Conservation (phyloP, 257 asterid species). For the Penstemon davidsonii region DNA sequence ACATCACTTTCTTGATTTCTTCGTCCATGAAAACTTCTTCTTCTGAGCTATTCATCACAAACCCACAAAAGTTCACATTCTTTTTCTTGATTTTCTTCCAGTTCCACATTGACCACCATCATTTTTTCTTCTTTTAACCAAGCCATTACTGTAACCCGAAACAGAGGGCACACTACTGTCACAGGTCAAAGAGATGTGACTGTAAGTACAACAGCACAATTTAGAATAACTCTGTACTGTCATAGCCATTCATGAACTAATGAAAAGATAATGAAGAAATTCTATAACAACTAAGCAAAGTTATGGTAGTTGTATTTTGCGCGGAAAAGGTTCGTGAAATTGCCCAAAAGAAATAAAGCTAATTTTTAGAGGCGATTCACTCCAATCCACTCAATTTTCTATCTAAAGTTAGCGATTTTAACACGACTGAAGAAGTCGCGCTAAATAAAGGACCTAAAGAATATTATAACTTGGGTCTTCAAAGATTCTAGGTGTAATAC, state of each 20-base stretch:
- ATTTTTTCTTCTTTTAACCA: constrained; percentile 38
- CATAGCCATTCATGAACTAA: too few relatives aligned
- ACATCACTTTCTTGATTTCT: constrained; percentile 36
- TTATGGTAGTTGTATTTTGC: constrained; percentile 21
- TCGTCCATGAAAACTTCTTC: constrained; percentile 39
- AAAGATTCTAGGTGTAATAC: too few relatives aligned
- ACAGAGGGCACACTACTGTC: constrained; percentile 28
- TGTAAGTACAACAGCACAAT: too few relatives aligned
- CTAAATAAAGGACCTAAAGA: too few relatives aligned
- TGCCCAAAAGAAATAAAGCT: constrained; percentile 30
- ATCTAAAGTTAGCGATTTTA: too few relatives aligned
- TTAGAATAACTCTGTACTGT: too few relatives aligned
- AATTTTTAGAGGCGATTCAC: constrained; percentile 10
- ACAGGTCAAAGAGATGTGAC: too few relatives aligned
- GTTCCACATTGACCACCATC: constrained; percentile 36
- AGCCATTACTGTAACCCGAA: constrained; percentile 34
- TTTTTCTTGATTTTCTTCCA: constrained; percentile 52
- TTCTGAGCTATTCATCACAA: constrained; percentile 47
- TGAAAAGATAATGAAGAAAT: too few relatives aligned
- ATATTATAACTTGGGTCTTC: too few relatives aligned
- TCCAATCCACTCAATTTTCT: too few relatives aligned
- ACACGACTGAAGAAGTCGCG: too few relatives aligned
- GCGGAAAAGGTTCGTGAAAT: constrained; percentile 37
- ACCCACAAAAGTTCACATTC: constrained; percentile 36
- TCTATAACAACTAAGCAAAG: background rate